phyloP scores from a whole-genome alignment of 2,329 filamentous ascomycete species.

The Ophiocordyceps camponoti-floridani region DNA sequence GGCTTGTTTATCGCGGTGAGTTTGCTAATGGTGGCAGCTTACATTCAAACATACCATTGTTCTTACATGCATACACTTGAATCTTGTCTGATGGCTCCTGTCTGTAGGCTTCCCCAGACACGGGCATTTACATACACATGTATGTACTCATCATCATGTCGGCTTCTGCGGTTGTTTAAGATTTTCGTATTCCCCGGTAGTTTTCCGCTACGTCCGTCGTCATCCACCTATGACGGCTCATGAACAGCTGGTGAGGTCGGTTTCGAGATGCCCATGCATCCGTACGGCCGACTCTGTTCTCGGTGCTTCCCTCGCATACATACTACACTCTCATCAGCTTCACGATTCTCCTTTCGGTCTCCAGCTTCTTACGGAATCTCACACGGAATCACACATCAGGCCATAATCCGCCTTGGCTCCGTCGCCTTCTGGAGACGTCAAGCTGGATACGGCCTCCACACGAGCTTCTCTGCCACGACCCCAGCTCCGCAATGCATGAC shows the following conservation, averaged over 20 bases:
- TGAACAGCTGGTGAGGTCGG: too few relatives aligned
- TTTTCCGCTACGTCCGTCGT: too few relatives aligned
- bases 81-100: neutral
- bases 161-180: neutral
- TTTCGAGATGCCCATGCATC: too few relatives aligned
- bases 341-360: neutral
- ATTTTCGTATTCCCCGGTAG: neutral
- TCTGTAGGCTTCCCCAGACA: neutral
- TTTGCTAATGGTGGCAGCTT: too few relatives aligned
- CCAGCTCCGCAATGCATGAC: neutral
- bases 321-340: too few relatives aligned
- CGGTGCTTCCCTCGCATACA: neutral
- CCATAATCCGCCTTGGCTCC: neutral
- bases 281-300: too few relatives aligned
- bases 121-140: neutral
- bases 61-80: neutral
- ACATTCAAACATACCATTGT: neutral
- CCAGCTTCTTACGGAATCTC: neutral
- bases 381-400: neutral
- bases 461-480: neutral
- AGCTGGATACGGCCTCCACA: neutral
- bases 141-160: neutral
- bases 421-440: neutral
- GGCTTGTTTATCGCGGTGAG: too few relatives aligned
- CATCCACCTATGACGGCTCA: too few relatives aligned